Evolutionary conservation across 345 rosid species (phyloP).

Genomic region (Litchi chinensis): DNA sequence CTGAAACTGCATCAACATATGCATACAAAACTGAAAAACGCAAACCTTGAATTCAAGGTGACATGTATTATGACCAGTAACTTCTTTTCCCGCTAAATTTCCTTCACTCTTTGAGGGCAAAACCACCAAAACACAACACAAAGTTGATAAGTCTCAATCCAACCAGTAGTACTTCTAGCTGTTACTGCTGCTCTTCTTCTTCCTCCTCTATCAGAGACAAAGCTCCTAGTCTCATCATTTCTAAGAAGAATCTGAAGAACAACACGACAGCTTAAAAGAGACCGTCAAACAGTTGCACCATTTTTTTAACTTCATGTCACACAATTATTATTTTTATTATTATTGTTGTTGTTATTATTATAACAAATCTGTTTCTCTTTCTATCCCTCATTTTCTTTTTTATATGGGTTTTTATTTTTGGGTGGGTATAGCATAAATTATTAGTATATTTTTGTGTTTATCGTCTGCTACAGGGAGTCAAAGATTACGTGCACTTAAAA

Average conservation of each 20-base stretch:
- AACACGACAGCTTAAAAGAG: conserved; percentile 50
- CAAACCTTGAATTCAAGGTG: conserved; percentile 32
- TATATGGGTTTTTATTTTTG: background rate
- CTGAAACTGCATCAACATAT: background rate
- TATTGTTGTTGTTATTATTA: background rate
- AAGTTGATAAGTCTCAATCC: background rate
- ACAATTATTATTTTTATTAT: background rate
- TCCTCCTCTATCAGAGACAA: conserved; percentile 7
- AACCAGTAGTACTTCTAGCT: background rate
- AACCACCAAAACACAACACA: conserved; percentile 9
- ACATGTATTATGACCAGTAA: conserved; percentile 13
- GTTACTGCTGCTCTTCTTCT: background rate
- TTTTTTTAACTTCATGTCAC: background rate
- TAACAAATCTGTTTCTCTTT: background rate
- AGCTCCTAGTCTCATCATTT: conserved; percentile 33
- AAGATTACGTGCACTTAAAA: conserved; percentile 25
- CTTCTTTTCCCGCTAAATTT: conserved; percentile 51
- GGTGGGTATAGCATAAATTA: conserved; percentile 8
- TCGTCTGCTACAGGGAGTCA: conserved; percentile 40
- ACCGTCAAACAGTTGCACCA: conserved; percentile 28
- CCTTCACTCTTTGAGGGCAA: conserved; percentile 3
- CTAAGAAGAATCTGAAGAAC: conserved; percentile 38
- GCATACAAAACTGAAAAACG: background rate
- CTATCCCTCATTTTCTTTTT: too few relatives aligned
- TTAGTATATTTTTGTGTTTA: conserved; percentile 17